Percentiles rank a stretch among this genome's conserved stretches.
phyloP scores from a whole-genome alignment of 441 rosid species.

The Theobroma grandiflorum region DNA sequence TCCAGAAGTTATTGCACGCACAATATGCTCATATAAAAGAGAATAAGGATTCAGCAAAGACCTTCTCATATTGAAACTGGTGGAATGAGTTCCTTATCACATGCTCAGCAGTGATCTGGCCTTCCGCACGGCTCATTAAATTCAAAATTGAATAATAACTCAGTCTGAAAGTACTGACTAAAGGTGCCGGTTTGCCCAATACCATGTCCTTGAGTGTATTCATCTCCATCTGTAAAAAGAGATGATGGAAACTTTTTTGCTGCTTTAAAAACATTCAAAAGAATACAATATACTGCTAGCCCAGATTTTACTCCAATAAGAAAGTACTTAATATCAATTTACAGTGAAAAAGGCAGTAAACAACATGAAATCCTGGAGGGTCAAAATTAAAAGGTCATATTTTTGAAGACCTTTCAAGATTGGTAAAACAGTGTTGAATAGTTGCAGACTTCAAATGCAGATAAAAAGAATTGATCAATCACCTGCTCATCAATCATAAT shows the following conservation, averaged over 20 bases:
- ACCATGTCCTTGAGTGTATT: constrained; percentile 87
- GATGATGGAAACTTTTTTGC: constrained; percentile 5
- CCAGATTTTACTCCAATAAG: neutral
- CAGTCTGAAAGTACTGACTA: constrained; percentile 96
- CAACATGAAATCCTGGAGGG: neutral
- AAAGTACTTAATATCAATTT: constrained; percentile 7
- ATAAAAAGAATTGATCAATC: constrained; percentile 24
- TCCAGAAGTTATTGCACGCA: constrained; percentile 23
- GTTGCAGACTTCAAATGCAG: neutral
- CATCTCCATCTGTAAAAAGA: constrained; percentile 87
- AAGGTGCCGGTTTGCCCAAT: constrained; percentile 98
- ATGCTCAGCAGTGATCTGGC: constrained; percentile 97
- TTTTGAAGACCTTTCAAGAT: neutral
- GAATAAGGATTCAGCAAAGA: constrained; percentile 37
- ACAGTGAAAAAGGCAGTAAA: neutral
- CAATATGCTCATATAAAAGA: constrained; percentile 17
- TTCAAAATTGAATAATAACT: constrained; percentile 98
- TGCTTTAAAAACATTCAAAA: constrained; percentile 16
- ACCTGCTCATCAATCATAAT: constrained; percentile 99
- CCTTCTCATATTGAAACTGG: constrained; percentile 98
- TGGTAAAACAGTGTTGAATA: constrained; percentile 11
- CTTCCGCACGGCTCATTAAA: constrained; percentile 98
- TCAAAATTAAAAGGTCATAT: constrained; percentile 1
- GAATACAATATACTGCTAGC: constrained; percentile 21
- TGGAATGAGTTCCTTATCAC: constrained; percentile 96